phyloP scores from a whole-genome alignment of 495 filamentous ascomycete species.

The Tuber indicum region DNA sequence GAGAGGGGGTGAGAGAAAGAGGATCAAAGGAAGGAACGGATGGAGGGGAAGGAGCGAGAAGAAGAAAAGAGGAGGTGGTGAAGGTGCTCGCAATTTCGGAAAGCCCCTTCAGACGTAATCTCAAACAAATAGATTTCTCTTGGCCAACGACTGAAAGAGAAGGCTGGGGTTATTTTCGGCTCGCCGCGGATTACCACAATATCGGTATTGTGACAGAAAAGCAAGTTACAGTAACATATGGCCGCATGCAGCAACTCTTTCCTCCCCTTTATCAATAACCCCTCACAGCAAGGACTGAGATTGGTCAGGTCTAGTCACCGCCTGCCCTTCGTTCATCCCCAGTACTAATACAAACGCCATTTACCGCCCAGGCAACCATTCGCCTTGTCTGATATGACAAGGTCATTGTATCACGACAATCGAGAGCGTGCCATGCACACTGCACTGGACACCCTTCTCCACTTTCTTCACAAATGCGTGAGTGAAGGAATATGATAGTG shows the following conservation, averaged over 20 bases:
- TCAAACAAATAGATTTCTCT: constrained; percentile 1
- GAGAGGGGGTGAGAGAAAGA: constrained; percentile 11
- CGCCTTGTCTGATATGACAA: background rate
- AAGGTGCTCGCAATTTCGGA: constrained; percentile 1
- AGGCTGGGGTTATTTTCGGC: constrained; percentile 1
- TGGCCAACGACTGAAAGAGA: constrained; percentile 1
- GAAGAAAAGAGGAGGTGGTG: constrained; percentile 22
- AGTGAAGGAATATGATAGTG: background rate
- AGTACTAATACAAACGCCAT: background rate
- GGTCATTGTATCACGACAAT: constrained; percentile 1
- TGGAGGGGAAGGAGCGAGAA: constrained; percentile 4
- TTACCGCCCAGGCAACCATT: background rate
- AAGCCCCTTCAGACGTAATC: constrained; percentile 3
- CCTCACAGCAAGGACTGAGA: background rate
- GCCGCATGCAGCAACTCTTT: background rate
- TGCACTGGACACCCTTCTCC: background rate
- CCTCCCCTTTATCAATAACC: background rate
- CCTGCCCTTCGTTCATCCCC: background rate
- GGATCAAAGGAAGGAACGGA: constrained; percentile 5
- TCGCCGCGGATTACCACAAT: background rate
- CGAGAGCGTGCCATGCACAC: background rate
- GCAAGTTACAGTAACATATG: background rate
- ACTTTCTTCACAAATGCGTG: background rate
- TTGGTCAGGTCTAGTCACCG: background rate
- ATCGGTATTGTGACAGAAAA: background rate